Evolutionary conservation across 192 early-diverging fungal genomes (phyloP), one percentile per base, ranked within the genome.

Genomic region (Kappamyces sp.): DNA sequence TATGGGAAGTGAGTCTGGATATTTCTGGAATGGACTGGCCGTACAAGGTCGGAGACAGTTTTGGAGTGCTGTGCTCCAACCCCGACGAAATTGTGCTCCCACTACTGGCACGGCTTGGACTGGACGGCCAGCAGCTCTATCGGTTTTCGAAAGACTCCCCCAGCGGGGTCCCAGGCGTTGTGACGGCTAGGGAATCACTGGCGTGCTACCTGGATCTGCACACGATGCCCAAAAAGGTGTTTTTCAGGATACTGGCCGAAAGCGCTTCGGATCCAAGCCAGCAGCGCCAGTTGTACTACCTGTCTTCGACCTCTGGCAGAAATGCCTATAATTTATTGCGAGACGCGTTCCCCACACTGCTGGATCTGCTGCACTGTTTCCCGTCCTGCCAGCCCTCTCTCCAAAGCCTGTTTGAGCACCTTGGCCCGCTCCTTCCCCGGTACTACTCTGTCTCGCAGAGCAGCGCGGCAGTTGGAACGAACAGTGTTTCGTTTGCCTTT

Each of bases 61-160:
- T 99, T 74, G 93, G 88, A 42, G 68, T 96, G n/a, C 61, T 82
- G 46, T 91, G 89, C 1, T 90, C 92, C n/a, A 93, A 94, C 66
- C 74, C 87, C 40, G 79, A 86, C 38, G 61, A 62, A 0, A 62
- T 92, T 47, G 91, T 96, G 0, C 58, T 75, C 0, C 87, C 79
- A 1, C 53, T 93, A 1, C 61, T 93, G 49, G 69, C 60, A 1
- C 62, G 79, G 12, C 63, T 96, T 9, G 75, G 60, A n/a, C 65
- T 87, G 10, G 67, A 62, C 5, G 51, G 41, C 23, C 6, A 3
- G 4, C 38, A 32, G 41, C 38, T 53, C 15, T 31, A 36, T 33
- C 38, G 38, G 3, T 13, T 40, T 53, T 53, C 51, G 10, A 53
- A 53, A 33, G 13, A 53, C 1, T 36, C n/a, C 4, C 65, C 73